Evolutionary conservation across 768 basidiomycete species (phyloP), one percentile per base, ranked within the genome.

Genomic region (Amanita subjunquillea): DNA sequence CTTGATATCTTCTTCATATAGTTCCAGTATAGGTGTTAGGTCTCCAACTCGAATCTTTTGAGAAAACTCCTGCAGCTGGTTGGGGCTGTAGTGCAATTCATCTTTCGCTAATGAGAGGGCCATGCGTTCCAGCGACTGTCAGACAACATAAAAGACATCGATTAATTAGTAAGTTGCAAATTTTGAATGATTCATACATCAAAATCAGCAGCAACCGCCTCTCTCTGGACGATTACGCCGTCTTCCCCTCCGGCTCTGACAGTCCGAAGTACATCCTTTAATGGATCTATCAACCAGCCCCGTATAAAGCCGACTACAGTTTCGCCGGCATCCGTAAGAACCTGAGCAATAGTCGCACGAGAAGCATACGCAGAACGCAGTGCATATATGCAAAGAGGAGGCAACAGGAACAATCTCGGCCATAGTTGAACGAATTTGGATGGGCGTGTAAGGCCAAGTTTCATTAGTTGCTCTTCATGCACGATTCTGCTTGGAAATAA

Each of bases 1-100:
- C 63, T 84, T 85, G 69, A 98, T 90, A 60, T 97, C 92, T 55
- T 87, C 80, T 69, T 98, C 95, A 61, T 95, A 97, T 4, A 93
- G 76, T 61, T 83, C 72, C 55, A 95, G 75, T 4, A 97, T 85
- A 15, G 91, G 77, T 2, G 91, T 92, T 55, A 97, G 72, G 65
- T 97, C 91, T 0, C 95, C 95, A 25, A 77, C 64, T 39, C 77
- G 75, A 45, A 97, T 79, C 58, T 84, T 79, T 13, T 66, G 63
- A 1, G 85, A 79, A 13, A 98, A 70, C 6, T 67, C 72, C 3
- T 71, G 74, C n/a, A 96, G 73, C 59, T 91, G 84, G 4, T 70
- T 67, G 4, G 78, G 67, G 2, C 71, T 70, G 54, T 90, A 85
- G 23, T 77, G 68, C 40, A 94, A 72, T 61, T 87, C 82, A 58